Evolutionary conservation across 169 alveolate species (phyloP).

Genomic region (Blepharisma undulans): DNA sequence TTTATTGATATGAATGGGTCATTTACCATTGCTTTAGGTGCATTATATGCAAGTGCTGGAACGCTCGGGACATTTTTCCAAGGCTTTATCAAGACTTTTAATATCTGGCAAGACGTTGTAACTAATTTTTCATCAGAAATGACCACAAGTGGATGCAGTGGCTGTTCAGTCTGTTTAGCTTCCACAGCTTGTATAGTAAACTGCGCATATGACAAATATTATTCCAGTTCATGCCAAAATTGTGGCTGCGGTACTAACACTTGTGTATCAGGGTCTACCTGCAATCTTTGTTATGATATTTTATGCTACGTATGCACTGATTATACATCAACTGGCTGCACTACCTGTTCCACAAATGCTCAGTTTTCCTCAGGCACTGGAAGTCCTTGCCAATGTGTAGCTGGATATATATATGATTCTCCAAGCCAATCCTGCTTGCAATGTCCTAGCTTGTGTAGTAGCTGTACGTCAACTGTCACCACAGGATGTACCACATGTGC

Average conservation of each 20-base stretch:
- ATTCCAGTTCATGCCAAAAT: not conserved
- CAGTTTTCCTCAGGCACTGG: not conserved
- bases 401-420: not conserved
- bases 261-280: not conserved
- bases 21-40: not conserved
- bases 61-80: not conserved
- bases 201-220: not conserved
- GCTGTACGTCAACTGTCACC: not conserved
- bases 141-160: not conserved
- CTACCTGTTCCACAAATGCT: not conserved
- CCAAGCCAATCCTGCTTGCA: not conserved
- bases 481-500: conserved; percentile 24
- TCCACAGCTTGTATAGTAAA: not conserved
- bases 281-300: conserved; percentile 15
- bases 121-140: not conserved
- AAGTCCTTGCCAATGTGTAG: not conserved
- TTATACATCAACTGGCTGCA: conserved; percentile 9
- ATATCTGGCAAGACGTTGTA: not conserved
- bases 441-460: not conserved
- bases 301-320: not conserved
- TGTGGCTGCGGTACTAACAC: not conserved
- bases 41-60: not conserved
- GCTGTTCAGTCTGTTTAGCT: conserved; percentile 4
- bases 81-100: not conserved
- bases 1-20: not conserved